Conservation (phyloP, 345 rosid species). For the Gossypium bickii region DNA sequence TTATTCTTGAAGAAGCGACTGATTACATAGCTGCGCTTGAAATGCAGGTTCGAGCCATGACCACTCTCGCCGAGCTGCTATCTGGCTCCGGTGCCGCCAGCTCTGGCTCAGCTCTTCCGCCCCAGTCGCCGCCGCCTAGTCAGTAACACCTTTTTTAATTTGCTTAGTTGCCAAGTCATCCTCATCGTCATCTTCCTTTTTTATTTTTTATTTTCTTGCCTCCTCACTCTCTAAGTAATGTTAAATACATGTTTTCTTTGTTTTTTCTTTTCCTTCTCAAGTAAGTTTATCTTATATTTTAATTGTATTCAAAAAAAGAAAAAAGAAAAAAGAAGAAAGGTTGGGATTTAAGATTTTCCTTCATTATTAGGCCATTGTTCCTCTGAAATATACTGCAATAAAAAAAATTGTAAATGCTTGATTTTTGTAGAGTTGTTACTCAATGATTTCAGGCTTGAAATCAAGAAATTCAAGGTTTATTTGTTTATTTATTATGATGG, state of each 20-base stretch:
- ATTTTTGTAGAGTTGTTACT: not conserved
- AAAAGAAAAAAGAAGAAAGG: too few relatives aligned
- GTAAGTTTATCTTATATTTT: constrained; percentile 1
- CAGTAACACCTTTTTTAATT: constrained; percentile 12
- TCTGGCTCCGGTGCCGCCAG: constrained; percentile 32
- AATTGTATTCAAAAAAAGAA: not conserved
- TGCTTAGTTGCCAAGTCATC: constrained; percentile 20
- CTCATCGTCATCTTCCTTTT: constrained; percentile 1
- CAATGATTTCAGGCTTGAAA: not conserved
- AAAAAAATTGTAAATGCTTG: not conserved
- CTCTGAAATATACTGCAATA: constrained; percentile 4
- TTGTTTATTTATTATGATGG: not conserved
- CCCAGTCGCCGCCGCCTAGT: constrained; percentile 20
- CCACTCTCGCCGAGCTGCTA: constrained; percentile 58
- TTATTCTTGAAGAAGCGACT: constrained; percentile 83
- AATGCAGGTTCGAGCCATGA: constrained; percentile 97
- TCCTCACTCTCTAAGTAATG: constrained; percentile 19
- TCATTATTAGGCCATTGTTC: not conserved
- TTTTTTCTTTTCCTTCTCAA: not conserved
- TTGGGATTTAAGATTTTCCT: not conserved
- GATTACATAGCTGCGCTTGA: constrained; percentile 95
- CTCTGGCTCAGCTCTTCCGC: constrained; percentile 30
- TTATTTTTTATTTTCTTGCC: not conserved
- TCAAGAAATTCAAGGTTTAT: not conserved
- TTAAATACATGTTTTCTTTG: constrained; percentile 24